These are phyloP conservation scores for Sporothrix pseudoabietina DNA, from an alignment of 2,329 filamentous ascomycete genomes.

Conservation along the genomic window DNA sequence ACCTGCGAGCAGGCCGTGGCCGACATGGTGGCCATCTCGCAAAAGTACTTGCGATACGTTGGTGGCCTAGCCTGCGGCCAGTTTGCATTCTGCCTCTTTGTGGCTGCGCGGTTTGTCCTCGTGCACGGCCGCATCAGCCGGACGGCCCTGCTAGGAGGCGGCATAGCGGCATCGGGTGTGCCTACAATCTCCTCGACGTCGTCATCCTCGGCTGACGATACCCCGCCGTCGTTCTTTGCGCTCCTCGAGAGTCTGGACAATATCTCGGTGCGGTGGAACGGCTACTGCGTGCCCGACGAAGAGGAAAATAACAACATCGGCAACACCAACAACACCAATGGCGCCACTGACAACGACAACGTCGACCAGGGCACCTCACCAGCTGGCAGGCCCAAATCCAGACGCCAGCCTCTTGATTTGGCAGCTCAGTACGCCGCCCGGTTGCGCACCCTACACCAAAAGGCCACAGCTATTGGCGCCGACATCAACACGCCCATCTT, in stretches of 20 bases:
- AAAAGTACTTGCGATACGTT: constrained; percentile 49
- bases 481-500: not conserved
- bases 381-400: not conserved
- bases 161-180: not conserved
- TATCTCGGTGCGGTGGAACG: constrained; percentile 25
- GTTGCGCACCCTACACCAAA: constrained; percentile 18
- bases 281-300: constrained; percentile 18
- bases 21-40: constrained; percentile 50
- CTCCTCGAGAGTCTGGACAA: constrained; percentile 26
- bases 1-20: constrained; percentile 51
- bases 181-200: constrained; percentile 24
- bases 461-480: not conserved
- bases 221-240: constrained; percentile 24
- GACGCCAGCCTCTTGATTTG: not conserved
- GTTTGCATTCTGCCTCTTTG: constrained; percentile 51
- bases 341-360: not conserved
- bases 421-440: constrained; percentile 22
- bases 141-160: constrained; percentile 37
- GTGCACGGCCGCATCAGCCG: constrained; percentile 39
- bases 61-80: constrained; percentile 42
- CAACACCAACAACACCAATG: not conserved
- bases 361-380: not conserved
- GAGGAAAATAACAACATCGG: not conserved
- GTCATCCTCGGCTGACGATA: constrained; percentile 42
- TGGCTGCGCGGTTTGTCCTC: constrained; percentile 47